phyloP scores from a whole-genome alignment of 192 early-diverging fungal species.

The Coemansia sp. region DNA sequence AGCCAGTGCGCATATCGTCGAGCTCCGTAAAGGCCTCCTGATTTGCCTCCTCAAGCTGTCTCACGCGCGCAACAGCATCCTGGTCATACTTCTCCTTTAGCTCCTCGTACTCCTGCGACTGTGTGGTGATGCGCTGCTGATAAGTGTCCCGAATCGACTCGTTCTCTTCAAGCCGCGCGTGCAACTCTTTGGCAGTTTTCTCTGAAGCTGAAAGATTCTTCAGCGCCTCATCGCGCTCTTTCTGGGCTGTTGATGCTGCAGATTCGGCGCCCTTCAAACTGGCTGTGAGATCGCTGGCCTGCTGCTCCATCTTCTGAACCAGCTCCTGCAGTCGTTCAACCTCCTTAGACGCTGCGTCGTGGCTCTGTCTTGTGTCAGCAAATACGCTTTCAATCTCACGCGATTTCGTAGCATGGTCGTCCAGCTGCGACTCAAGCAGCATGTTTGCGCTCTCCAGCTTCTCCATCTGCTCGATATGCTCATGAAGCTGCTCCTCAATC shows the following conservation, averaged over 20 bases:
- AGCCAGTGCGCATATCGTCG: constrained; percentile 63
- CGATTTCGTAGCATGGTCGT: constrained; percentile 20
- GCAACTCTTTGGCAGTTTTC: constrained; percentile 61
- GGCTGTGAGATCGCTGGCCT: constrained; percentile 16
- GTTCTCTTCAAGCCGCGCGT: constrained; percentile 67
- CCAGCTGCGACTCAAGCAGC: constrained; percentile 38
- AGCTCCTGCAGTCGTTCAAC: constrained; percentile 16
- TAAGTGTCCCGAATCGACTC: constrained; percentile 55
- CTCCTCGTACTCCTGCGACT: constrained; percentile 64
- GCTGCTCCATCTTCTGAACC: constrained; percentile 14
- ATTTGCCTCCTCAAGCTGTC: constrained; percentile 61
- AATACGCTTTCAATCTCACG: constrained; percentile 31
- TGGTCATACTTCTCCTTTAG: constrained; percentile 64
- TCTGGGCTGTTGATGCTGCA: constrained; percentile 9
- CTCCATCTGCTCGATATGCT: constrained; percentile 42
- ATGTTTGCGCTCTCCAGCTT: constrained; percentile 47
- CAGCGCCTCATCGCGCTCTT: constrained; percentile 3
- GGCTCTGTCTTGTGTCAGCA: constrained; percentile 23
- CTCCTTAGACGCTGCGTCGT: constrained; percentile 33
- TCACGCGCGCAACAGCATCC: constrained; percentile 57
- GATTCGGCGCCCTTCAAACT: constrained; percentile 11
- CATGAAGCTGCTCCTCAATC: constrained; percentile 34
- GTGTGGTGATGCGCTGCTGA: constrained; percentile 57
- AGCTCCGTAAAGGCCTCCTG: constrained; percentile 63
- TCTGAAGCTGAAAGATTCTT: constrained; percentile 31